A percentile compares a stretch with the other conserved stretches of the same genome.
Evolutionary conservation across 331 rosid genomes (phyloP).

Genomic region (Spiraea crenata): DNA sequence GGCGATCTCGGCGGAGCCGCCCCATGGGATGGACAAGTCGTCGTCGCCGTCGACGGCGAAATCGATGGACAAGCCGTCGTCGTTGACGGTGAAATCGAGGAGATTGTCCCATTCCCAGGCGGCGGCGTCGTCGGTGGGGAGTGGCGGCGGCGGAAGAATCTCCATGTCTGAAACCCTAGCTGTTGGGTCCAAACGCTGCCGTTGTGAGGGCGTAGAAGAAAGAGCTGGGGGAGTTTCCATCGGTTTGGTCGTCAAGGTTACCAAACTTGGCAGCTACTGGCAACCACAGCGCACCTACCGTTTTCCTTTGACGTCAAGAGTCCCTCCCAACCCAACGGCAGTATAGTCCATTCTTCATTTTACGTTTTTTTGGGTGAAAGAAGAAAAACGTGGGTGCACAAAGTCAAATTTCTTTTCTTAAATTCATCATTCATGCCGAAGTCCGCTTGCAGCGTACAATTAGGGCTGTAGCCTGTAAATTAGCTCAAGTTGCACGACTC

Average conservation of each 20-base stretch:
- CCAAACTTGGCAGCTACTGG: not conserved
- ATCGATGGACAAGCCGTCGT: conserved; percentile 22
- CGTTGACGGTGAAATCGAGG: conserved; percentile 65
- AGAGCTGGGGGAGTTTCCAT: conserved; percentile 15
- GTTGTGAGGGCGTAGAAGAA: conserved; percentile 15
- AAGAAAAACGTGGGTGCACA: no score
- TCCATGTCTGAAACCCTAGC: conserved; percentile 36
- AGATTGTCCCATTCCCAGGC: conserved; percentile 83
- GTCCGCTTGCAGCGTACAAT: no score
- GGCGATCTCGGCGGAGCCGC: conserved; percentile 2
- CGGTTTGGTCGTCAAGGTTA: conserved; percentile 6
- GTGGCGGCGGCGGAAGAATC: conserved; percentile 19
- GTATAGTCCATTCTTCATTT: no score
- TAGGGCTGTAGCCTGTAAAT: no score
- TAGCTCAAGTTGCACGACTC: no score
- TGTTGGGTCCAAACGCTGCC: not conserved
- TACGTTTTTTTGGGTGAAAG: no score
- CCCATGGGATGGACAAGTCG: conserved; percentile 27
- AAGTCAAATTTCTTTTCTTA: no score
- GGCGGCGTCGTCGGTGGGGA: conserved; percentile 37
- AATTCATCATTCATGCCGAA: no score
- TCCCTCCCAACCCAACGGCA: not conserved
- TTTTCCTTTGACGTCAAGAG: not conserved
- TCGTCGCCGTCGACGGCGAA: conserved; percentile 17
- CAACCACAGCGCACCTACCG: not conserved